Conservation (phyloP, 768 basidiomycete genomes). For the Calvatia gigantea region DNA sequence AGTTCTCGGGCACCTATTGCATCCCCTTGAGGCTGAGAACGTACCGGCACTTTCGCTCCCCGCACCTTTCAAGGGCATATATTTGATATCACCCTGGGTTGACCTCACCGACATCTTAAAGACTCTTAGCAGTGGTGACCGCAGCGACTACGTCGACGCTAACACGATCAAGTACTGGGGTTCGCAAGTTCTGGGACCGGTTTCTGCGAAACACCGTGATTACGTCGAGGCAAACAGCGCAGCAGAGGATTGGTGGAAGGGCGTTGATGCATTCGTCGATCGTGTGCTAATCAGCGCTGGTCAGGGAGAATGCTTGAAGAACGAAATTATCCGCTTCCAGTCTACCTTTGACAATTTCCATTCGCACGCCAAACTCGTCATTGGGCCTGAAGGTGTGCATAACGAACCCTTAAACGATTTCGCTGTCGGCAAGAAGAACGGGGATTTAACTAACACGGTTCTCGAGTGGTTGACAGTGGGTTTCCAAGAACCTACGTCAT, state of each 20-base stretch:
- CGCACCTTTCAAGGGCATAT: constrained; percentile 21
- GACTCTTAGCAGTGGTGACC: constrained; percentile 20
- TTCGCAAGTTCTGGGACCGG: constrained; percentile 15
- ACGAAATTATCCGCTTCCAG: constrained; percentile 25
- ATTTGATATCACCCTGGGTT: constrained; percentile 32
- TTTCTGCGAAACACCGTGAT: constrained; percentile 19
- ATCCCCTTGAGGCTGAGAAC: constrained; percentile 18
- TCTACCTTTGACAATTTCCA: constrained; percentile 21
- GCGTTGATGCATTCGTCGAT: constrained; percentile 26
- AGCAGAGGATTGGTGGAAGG: constrained; percentile 30
- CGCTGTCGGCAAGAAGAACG: not conserved
- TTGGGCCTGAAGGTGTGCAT: constrained; percentile 20
- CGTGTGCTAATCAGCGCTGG: constrained; percentile 35
- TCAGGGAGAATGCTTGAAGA: constrained; percentile 29
- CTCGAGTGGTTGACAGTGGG: constrained; percentile 7
- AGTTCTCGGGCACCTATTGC: constrained; percentile 29
- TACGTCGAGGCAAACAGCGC: constrained; percentile 30
- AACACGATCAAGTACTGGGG: constrained; percentile 13
- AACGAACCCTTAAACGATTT: constrained; percentile 1
- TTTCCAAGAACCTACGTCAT: constrained; percentile 1
- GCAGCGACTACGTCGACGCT: constrained; percentile 22
- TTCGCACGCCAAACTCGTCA: constrained; percentile 16
- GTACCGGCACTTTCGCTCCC: constrained; percentile 20
- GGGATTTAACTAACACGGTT: not conserved
- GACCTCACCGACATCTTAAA: constrained; percentile 18